Evolutionary conservation across 2,329 filamentous ascomycete species (phyloP).

Genomic region (Cytospora chrysosperma): DNA sequence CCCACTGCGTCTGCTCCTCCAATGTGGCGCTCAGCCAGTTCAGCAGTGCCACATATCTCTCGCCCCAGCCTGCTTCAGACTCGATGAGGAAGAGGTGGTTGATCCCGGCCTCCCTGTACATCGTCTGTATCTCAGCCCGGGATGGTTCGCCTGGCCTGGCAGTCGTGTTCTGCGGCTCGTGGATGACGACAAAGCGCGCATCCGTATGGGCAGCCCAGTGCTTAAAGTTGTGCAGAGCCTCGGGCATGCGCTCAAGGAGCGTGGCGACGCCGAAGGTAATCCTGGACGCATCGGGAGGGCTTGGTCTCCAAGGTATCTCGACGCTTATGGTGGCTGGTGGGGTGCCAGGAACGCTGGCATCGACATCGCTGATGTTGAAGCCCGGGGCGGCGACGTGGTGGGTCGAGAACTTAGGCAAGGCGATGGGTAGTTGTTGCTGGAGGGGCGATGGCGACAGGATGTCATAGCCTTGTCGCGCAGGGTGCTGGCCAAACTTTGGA

Average conservation of each 20-base stretch:
- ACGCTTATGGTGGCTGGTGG: slow-evolving; percentile 19
- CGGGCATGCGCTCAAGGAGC: slow-evolving; percentile 23
- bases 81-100: slow-evolving; percentile 16
- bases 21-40: slow-evolving; percentile 13
- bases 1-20: slow-evolving; percentile 36
- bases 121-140: slow-evolving; percentile 9
- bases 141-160: slow-evolving; percentile 19
- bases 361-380: slow-evolving; percentile 18
- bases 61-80: slow-evolving; percentile 12
- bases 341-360: slow-evolving; percentile 9
- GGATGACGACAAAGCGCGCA: slow-evolving; percentile 22
- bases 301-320: slow-evolving; percentile 6
- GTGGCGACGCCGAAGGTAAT: slow-evolving; percentile 25
- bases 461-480: slow-evolving; percentile 1
- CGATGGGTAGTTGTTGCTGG: slow-evolving; percentile 22
- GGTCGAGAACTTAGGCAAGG: slow-evolving; percentile 17
- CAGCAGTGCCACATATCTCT: slow-evolving; percentile 22
- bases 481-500: background rate
- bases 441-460: slow-evolving; percentile 10
- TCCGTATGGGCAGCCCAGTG: slow-evolving; percentile 24
- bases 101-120: slow-evolving; percentile 17
- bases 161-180: slow-evolving; percentile 22
- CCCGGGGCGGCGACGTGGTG: slow-evolving; percentile 17
- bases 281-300: slow-evolving; percentile 21
- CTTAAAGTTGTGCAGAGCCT: slow-evolving; percentile 20